Percentiles rank a stretch among this genome's conserved stretches.
These are phyloP conservation scores for Trichoderma polysporum DNA, from an alignment of 2,329 filamentous ascomycete species.

Conservation along the genomic window DNA sequence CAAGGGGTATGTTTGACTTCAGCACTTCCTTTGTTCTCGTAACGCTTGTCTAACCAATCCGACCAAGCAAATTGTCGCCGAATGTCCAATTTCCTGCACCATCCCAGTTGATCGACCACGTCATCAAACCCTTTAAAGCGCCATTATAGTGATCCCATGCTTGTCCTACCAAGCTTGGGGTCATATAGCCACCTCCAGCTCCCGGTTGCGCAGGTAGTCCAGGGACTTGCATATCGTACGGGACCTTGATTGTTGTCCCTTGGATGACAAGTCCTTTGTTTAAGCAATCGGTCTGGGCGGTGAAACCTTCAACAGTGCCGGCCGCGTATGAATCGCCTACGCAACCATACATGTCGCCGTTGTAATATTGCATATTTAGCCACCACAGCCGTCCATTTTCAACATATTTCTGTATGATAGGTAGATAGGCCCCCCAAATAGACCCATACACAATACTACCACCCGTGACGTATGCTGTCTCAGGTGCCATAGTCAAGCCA, in stretches of 20 bases:
- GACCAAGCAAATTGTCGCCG: constrained; percentile 32
- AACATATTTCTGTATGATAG: constrained; percentile 39
- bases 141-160: constrained; percentile 35
- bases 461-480: constrained; percentile 39
- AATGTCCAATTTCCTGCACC: constrained; percentile 37
- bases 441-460: constrained; percentile 34
- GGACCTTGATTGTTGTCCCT: constrained; percentile 35
- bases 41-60: constrained; percentile 3
- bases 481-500: constrained; percentile 53
- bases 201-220: constrained; percentile 38
- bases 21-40: neutral
- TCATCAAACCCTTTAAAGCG: constrained; percentile 37
- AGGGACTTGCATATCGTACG: constrained; percentile 37
- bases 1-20: neutral
- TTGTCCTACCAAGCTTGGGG: constrained; percentile 30
- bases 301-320: constrained; percentile 35
- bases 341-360: constrained; percentile 40
- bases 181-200: constrained; percentile 37
- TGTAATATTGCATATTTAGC: constrained; percentile 41
- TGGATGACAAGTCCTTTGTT: constrained; percentile 34
- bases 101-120: constrained; percentile 41
- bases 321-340: constrained; percentile 34
- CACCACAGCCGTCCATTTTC: constrained; percentile 39
- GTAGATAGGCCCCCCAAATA: constrained; percentile 39
- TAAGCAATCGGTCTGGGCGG: constrained; percentile 38